Percentiles rank a stretch among this genome's conserved stretches.
phyloP scores from a whole-genome alignment of 805 yeast species.

The Nakazawaea ambrosiae region DNA sequence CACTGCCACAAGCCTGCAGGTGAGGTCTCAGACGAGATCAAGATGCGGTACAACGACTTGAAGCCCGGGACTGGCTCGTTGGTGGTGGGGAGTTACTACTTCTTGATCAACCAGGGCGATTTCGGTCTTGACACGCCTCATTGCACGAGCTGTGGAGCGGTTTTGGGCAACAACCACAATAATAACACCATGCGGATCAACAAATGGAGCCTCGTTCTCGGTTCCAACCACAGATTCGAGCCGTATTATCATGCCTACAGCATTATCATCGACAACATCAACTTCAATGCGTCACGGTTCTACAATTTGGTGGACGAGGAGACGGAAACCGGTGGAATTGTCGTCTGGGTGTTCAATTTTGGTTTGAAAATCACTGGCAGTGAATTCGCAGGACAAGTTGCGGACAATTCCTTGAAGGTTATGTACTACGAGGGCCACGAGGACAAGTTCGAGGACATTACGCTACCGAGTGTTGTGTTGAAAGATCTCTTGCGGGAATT shows the following conservation, averaged over 20 bases:
- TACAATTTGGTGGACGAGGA: conserved; percentile 20
- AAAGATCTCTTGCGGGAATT: conserved; percentile 23
- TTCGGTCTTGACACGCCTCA: conserved; percentile 12
- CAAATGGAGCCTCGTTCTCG: conserved; percentile 50
- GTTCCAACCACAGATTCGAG: conserved; percentile 23
- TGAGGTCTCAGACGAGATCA: conserved; percentile 19
- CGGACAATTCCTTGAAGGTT: conserved; percentile 32
- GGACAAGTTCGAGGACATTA: conserved; percentile 32
- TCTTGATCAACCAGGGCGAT: conserved; percentile 29
- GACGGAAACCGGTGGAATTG: conserved; percentile 10
- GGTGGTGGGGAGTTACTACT: conserved; percentile 52
- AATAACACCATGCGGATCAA: conserved; percentile 28
- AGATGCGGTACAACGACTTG: conserved; percentile 29
- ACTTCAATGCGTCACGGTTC: conserved; percentile 32
- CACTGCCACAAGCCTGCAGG: conserved; percentile 79
- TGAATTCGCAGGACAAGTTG: no score
- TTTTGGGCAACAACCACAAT: conserved; percentile 33
- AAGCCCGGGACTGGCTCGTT: conserved; percentile 35
- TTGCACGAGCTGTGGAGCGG: conserved; percentile 24
- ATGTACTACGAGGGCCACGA: conserved; percentile 30
- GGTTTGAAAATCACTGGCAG: conserved; percentile 23
- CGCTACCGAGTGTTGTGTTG: conserved; percentile 25
- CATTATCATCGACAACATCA: conserved; percentile 33
- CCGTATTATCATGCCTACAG: conserved; percentile 31
- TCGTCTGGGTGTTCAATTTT: conserved; percentile 46